Evolutionary conservation across 2,329 filamentous ascomycete species (phyloP), one percentile per base, ranked within the genome.

Genomic region (Penicillium glabrum): DNA sequence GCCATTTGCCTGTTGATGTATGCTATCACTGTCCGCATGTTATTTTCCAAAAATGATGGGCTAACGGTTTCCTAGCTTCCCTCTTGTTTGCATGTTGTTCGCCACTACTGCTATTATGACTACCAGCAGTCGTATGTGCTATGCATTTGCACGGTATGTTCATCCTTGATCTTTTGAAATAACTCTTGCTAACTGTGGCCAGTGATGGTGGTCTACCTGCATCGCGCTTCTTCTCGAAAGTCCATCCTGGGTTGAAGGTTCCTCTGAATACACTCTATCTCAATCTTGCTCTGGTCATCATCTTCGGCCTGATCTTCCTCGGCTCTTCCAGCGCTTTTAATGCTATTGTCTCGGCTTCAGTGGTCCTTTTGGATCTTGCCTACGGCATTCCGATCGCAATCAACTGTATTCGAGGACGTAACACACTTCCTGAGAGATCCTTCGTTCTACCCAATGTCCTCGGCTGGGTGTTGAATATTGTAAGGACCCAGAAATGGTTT

Each of bases 341-440:
- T 43, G 88, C 88, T 14, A 89, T 91, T 63, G 81, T 89, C 1
- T 85, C 87, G 0, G 84, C 88, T 0, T 88, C 87, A 0, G 89
- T 92, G 0, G 88, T 91, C 8, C 84, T 88, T 1, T 80, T 93
- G 0, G 85, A 87, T 7, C 75, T 92, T 5, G 88, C 87, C 2
- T 93, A 93, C 63, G 89, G 83, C 6, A 89, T 93, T 39, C 90
- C 89, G 0, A 84, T 90, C 46, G 79, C 83, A 0, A 85, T 92
- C 62, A 90, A 91, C 64, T 82, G 86, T 55, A 70, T 89, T 2
- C 83, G 86, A 1, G 87, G 88, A 8, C 82, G 88, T 8, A 84
- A 79, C 49, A 85, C 85, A 77, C 75, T 91, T 7, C 89, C 88
- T 0, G 79, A 83, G 2, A 77, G 86, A 41, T 67, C 81, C 0